Evolutionary conservation across 106 monocot genomes (phyloP).

Genomic region (Apostasia shenzhenica): DNA sequence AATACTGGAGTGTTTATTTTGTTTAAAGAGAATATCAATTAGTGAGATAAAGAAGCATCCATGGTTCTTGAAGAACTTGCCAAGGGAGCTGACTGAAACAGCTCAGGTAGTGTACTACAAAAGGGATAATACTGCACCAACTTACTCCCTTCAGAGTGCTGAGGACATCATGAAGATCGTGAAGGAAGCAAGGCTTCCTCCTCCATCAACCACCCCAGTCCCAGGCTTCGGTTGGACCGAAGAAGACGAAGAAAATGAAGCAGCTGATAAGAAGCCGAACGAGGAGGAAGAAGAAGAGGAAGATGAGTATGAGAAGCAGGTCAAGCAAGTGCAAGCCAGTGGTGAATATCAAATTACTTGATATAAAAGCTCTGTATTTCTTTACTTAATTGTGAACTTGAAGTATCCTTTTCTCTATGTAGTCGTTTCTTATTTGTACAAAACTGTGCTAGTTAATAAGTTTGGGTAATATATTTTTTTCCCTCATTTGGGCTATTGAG

Average conservation of each 20-base stretch:
- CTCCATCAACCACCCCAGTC: slow-evolving; percentile 11
- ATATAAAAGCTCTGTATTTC: neutral
- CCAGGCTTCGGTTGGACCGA: slow-evolving; percentile 37
- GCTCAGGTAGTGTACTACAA: slow-evolving; percentile 51
- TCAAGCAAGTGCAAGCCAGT: slow-evolving; percentile 39
- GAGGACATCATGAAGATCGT: slow-evolving; percentile 66
- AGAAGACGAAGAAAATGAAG: slow-evolving; percentile 56
- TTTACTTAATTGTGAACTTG: neutral
- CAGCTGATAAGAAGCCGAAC: slow-evolving; percentile 8
- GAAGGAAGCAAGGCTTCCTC: slow-evolving; percentile 33
- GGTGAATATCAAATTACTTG: slow-evolving; percentile 33
- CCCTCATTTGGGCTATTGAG: too few species aligned
- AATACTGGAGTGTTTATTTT: too few species aligned
- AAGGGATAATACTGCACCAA: slow-evolving; percentile 23
- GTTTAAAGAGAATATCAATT: slow-evolving; percentile 37
- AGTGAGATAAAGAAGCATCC: slow-evolving; percentile 44
- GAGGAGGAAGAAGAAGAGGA: slow-evolving; percentile 20
- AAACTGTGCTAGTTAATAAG: too few species aligned
- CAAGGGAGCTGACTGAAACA: slow-evolving; percentile 34
- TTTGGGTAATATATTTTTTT: too few species aligned
- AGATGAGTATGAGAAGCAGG: slow-evolving; percentile 38
- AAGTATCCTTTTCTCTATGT: neutral
- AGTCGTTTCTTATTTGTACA: too few species aligned
- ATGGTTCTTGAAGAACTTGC: slow-evolving; percentile 55
- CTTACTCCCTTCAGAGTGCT: slow-evolving; percentile 34